Conservation (phyloP, 768 basidiomycete species). For the Lanmaoa rubissima region DNA sequence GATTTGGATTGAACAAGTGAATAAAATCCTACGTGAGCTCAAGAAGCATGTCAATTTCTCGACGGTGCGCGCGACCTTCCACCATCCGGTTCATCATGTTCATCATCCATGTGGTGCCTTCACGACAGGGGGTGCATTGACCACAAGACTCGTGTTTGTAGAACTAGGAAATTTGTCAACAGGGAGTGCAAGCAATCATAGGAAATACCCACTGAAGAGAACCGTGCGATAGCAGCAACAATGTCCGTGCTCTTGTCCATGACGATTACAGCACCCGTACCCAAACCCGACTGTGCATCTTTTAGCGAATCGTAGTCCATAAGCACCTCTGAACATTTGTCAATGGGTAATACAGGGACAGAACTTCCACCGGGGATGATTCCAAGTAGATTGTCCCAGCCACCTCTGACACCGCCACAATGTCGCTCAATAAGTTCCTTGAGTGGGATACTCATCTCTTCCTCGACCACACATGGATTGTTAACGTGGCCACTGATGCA, state of each 20-base stretch:
- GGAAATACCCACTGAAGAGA: constrained; percentile 58
- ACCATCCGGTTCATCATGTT: constrained; percentile 99
- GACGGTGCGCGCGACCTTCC: constrained; percentile 82
- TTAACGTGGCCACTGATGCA: constrained; percentile 98
- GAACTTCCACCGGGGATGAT: constrained; percentile 95
- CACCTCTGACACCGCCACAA: constrained; percentile 90
- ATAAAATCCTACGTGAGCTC: constrained; percentile 74
- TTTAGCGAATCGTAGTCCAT: constrained; percentile 99
- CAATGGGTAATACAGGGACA: constrained; percentile 86
- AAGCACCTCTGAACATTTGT: constrained; percentile 81
- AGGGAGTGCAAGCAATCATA: neutral
- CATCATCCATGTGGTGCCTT: constrained; percentile 99
- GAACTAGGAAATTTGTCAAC: constrained; percentile 51
- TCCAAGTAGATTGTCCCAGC: constrained; percentile 97
- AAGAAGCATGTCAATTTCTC: constrained; percentile 98
- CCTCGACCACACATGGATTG: constrained; percentile 63
- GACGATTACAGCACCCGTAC: constrained; percentile 97
- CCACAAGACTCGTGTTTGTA: constrained; percentile 99
- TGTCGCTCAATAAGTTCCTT: constrained; percentile 95
- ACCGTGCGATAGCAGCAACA: constrained; percentile 90
- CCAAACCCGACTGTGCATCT: constrained; percentile 93
- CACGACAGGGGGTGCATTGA: constrained; percentile 92
- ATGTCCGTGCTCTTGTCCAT: constrained; percentile 99
- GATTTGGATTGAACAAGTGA: neutral
- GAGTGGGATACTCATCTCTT: constrained; percentile 28